These are phyloP conservation scores for Leptographium lundbergii DNA, from an alignment of 2,329 filamentous ascomycete genomes.

Conservation along the genomic window DNA sequence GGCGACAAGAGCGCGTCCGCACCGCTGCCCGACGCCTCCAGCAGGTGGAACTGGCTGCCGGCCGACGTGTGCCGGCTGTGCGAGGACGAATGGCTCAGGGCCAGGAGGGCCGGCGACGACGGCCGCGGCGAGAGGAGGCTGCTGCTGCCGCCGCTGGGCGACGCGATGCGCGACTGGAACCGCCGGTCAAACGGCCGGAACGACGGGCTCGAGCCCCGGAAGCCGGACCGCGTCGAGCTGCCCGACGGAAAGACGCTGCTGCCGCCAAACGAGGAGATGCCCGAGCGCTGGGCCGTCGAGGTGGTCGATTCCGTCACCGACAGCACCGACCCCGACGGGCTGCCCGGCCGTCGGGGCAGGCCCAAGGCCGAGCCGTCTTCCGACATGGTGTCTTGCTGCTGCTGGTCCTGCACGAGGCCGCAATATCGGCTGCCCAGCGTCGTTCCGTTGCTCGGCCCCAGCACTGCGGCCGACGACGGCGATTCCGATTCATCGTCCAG, in stretches of 20 bases:
- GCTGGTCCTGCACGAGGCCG: constrained; percentile 28
- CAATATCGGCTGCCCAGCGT: constrained; percentile 28
- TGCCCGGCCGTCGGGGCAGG: constrained; percentile 43
- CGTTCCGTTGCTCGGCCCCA: constrained; percentile 14
- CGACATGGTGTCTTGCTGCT: constrained; percentile 33
- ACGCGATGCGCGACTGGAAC: constrained; percentile 75
- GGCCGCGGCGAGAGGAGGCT: constrained; percentile 49
- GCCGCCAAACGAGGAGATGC: constrained; percentile 43
- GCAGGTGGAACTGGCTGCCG: constrained; percentile 41
- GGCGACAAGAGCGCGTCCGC: constrained; percentile 34
- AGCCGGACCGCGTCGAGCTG: constrained; percentile 48
- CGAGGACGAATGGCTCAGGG: constrained; percentile 38
- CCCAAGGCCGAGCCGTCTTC: constrained; percentile 38
- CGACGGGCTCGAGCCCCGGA: constrained; percentile 62
- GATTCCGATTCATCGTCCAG: not conserved
- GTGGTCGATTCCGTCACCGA: constrained; percentile 76
- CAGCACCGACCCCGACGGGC: constrained; percentile 53
- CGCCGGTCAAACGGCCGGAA: constrained; percentile 89
- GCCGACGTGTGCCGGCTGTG: constrained; percentile 72
- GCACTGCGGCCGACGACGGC: not conserved
- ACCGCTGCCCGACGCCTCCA: constrained; percentile 29
- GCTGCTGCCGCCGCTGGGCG: constrained; percentile 27
- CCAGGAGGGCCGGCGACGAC: constrained; percentile 58
- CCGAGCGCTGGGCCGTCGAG: constrained; percentile 54
- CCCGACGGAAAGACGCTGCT: constrained; percentile 59